Evolutionary conservation across 345 rosid genomes (phyloP).

Genomic region (Populus nigra): DNA sequence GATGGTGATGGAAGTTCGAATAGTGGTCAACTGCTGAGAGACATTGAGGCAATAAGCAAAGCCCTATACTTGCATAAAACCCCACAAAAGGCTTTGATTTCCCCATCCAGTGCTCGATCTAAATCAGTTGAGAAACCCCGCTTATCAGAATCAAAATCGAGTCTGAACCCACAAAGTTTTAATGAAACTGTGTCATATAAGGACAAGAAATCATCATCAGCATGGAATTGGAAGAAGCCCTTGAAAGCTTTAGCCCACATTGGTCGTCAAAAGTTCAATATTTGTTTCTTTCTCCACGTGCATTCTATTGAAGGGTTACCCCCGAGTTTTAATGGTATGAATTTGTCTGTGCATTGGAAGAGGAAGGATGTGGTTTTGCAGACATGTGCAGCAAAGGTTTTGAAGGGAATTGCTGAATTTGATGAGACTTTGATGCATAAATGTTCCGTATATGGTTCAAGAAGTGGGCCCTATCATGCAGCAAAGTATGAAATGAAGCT

Average conservation of each 20-base stretch:
- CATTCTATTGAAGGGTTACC: conserved; percentile 79
- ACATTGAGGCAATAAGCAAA: conserved; percentile 72
- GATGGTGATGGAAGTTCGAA: conserved; percentile 31
- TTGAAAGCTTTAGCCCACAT: conserved; percentile 69
- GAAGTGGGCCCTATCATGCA: conserved; percentile 49
- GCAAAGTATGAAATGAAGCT: conserved; percentile 64
- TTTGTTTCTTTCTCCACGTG: conserved; percentile 69
- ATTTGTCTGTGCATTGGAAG: conserved; percentile 63
- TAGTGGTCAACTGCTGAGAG: conserved; percentile 56
- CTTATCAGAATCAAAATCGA: conserved; percentile 29
- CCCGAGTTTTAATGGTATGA: conserved; percentile 39
- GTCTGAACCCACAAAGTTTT: conserved; percentile 14
- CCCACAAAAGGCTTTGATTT: conserved; percentile 39
- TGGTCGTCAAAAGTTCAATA: conserved; percentile 47
- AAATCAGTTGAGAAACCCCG: conserved; percentile 42
- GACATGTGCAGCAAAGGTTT: conserved; percentile 47
- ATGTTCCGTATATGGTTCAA: conserved; percentile 59
- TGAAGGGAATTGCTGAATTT: conserved; percentile 56
- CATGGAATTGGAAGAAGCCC: conserved; percentile 83
- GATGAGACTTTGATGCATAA: conserved; percentile 61
- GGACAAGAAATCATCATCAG: conserved; percentile 46
- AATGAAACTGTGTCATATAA: conserved; percentile 24
- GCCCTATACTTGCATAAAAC: conserved; percentile 56
- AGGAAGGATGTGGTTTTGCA: conserved; percentile 56
- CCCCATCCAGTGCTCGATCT: conserved; percentile 39